A percentile compares a stretch with the other conserved stretches of the same genome.
Conservation (phyloP, 2,329 filamentous ascomycete species). For the Colletotrichum camelliae region DNA sequence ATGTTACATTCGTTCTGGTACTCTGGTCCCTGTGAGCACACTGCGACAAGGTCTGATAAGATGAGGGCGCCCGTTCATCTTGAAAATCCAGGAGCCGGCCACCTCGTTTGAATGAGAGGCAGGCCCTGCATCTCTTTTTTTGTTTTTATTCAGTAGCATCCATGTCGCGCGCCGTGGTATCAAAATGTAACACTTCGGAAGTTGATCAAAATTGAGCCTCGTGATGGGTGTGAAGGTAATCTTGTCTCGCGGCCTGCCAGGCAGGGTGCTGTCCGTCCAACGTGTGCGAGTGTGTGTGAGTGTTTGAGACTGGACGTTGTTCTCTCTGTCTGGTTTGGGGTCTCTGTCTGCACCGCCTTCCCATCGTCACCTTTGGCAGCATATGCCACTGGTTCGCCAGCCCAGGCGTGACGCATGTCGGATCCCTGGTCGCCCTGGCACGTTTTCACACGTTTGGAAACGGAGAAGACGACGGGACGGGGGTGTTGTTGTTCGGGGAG, state of each 20-base stretch:
- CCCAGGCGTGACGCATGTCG: background rate
- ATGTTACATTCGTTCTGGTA: slow-evolving; percentile 14
- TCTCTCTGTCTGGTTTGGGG: background rate
- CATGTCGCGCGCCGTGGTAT: background rate
- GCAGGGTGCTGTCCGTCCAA: background rate
- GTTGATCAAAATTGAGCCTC: slow-evolving; percentile 11
- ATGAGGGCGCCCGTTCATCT: slow-evolving; percentile 19
- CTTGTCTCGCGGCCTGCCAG: background rate
- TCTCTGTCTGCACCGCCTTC: background rate
- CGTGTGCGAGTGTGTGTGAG: background rate
- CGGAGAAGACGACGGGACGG: background rate
- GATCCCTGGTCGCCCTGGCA: background rate
- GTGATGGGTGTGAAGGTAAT: slow-evolving; percentile 3
- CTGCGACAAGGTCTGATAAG: slow-evolving; percentile 8
- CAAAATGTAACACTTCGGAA: background rate
- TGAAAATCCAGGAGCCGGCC: background rate
- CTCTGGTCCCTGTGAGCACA: slow-evolving; percentile 1
- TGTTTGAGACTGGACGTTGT: background rate
- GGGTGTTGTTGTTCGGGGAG: background rate
- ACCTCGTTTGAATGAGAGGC: background rate
- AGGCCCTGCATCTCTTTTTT: background rate
- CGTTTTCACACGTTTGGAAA: background rate
- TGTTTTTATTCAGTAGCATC: background rate
- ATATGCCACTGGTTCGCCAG: background rate
- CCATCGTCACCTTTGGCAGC: background rate